Base-by-base conservation (phyloP, 2,329 filamentous ascomycete genomes). In the Aspergillus quadrilineatus region DNA sequence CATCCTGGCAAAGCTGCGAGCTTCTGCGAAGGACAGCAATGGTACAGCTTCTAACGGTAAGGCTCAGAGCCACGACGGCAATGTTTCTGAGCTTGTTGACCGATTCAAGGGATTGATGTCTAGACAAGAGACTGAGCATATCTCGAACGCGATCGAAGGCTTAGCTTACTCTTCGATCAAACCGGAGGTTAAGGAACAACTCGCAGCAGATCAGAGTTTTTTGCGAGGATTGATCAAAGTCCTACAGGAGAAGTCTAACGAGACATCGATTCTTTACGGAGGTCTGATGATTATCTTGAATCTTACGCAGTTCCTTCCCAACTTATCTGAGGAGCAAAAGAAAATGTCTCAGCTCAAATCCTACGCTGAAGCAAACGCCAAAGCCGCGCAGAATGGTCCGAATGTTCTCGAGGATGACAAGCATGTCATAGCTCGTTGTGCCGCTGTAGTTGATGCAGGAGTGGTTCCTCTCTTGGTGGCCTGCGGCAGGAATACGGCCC, bases 321-420 rank as follows among this genome's bases (percentile, higher is more conserved):
- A 80, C 6, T 80, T 92, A 41, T 88, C 90, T 0, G 93, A 97
- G 61, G 94, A 99, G 73, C 89, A 97, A 67, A 94, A 93, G 77
- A 91, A 90, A 68, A 90, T 99, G 77, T 84, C 84, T 5, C 90
- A 99, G 71, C 82, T 99, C 44, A 97, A 96, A 77, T 90, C 92
- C 2, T 99, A 97, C 67, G 94, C 94, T 12, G 90, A 96, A 69
- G 89, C 91, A 0, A 86, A 87, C 68, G 88, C 90, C 0, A 85
- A 86, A 4, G 92, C 90, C 67, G 83, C 84, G 59, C 69, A 82
- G n/a, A 73, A 77, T 1, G 70, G 73, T 17, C 71, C 79, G 0
- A 85, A 92, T 67, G 84, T 85, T 6, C 79, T 95, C 0, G 87
- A 94, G 56, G 85, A 92, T 59, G 87, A 96, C 56, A 80, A 87